phyloP scores from a whole-genome alignment of 352 stramenopile genomes.

The Plasmopara muralis region DNA sequence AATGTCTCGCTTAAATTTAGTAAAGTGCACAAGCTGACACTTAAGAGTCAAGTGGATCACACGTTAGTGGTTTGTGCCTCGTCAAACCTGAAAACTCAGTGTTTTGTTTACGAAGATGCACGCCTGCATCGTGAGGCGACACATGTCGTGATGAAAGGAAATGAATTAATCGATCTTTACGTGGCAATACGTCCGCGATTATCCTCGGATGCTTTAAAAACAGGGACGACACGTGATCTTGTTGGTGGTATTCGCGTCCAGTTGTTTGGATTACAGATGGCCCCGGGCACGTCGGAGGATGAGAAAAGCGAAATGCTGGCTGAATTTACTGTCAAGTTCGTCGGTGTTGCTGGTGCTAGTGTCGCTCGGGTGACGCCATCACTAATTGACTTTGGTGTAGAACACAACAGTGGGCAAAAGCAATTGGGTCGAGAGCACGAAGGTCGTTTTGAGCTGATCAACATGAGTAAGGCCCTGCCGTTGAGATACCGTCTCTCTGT shows the following conservation, averaged over 20 bases:
- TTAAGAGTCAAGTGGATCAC: slow-evolving; percentile 75
- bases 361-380: slow-evolving; percentile 58
- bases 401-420: slow-evolving; percentile 44
- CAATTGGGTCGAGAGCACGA: slow-evolving; percentile 47
- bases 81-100: slow-evolving; percentile 86
- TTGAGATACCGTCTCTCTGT: slow-evolving; percentile 73
- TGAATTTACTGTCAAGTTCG: slow-evolving; percentile 87
- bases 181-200: slow-evolving; percentile 75
- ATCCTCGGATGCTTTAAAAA: slow-evolving; percentile 74
- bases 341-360: slow-evolving; percentile 74
- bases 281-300: slow-evolving; percentile 12
- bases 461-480: slow-evolving; percentile 75
- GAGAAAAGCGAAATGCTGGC: slow-evolving; percentile 72
- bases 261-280: slow-evolving; percentile 42
- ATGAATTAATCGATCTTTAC: slow-evolving; percentile 63
- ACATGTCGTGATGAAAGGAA: slow-evolving; percentile 63
- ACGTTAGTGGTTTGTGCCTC: slow-evolving; percentile 69
- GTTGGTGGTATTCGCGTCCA: slow-evolving; percentile 85
- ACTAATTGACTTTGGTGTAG: slow-evolving; percentile 73
- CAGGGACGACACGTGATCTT: slow-evolving; percentile 65
- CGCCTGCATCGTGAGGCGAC: slow-evolving; percentile 64
- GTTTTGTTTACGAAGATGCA: slow-evolving; percentile 81
- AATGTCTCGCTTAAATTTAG: slow-evolving; percentile 77
- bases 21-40: slow-evolving; percentile 80
- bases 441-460: slow-evolving; percentile 70